A percentile compares a stretch with the other conserved stretches of the same genome.
These are phyloP conservation scores for Clavaria fumosa DNA, from an alignment of 768 basidiomycete species.

Conservation along the genomic window DNA sequence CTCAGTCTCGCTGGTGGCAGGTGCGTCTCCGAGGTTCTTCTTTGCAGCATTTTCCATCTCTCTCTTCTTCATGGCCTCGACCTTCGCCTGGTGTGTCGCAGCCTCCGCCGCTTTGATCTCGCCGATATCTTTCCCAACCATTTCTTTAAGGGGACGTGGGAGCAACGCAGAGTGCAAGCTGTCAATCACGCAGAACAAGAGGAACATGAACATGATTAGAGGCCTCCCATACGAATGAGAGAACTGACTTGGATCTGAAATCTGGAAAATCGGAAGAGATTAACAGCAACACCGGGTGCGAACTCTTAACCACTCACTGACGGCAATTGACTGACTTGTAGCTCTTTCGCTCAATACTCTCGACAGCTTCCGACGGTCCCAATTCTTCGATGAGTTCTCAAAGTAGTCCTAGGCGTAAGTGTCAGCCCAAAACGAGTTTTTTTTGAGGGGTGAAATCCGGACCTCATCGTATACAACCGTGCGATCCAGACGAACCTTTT, in stretches of 20 bases:
- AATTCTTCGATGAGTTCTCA: constrained; percentile 14
- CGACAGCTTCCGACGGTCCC: constrained; percentile 25
- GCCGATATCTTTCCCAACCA: too few species aligned
- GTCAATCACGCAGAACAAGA: too few species aligned
- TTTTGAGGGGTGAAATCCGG: neutral
- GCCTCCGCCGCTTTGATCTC: too few species aligned
- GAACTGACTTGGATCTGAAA: constrained; percentile 11
- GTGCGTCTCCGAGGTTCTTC: too few species aligned
- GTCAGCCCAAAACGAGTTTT: neutral
- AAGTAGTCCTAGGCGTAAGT: constrained; percentile 12
- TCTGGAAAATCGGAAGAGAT: constrained; percentile 12
- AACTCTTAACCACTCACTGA: constrained; percentile 21
- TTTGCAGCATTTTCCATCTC: too few species aligned
- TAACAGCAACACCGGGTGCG: constrained; percentile 15
- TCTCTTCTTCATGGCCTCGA: too few species aligned
- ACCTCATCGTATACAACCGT: constrained; percentile 14
- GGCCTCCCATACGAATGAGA: neutral
- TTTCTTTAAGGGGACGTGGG: too few species aligned
- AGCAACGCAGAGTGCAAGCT: too few species aligned
- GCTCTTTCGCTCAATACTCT: constrained; percentile 28
- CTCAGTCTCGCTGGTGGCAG: too few species aligned
- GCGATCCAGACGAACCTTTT: constrained; percentile 22
- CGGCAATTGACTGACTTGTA: constrained; percentile 30
- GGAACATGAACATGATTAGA: too few species aligned
- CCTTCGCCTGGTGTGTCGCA: too few species aligned